Base-by-base conservation (phyloP, 148 eudicot species). In the Fallopia convolvulus region DNA sequence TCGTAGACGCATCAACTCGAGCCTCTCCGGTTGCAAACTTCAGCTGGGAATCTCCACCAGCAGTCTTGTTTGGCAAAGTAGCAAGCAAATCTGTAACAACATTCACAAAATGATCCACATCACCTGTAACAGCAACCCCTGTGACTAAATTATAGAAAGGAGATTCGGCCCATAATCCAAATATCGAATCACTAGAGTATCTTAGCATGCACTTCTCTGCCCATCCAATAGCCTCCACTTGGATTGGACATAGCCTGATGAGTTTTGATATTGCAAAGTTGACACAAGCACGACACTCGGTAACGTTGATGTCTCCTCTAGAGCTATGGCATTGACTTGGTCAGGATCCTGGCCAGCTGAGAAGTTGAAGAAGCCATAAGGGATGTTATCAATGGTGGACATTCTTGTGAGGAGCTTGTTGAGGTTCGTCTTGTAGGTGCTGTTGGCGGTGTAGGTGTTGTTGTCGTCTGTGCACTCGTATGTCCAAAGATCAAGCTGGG, bases 281-380 rank as follows among this genome's bases (percentile, higher is more conserved):
- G 39, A 83, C 75, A 72, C 81, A 81, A 36, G 7, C 26, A 4
- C 77, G 74, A 55, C 83, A 83, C 6, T 46, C 70, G 0, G 48
- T n/a, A 1, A 75, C 36, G 2, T 74, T 44, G 0, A 75, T 52
- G 20, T 81, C 79, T 78, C 75, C 70, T 33, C 83, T 72, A 83
- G 75, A 11, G 77, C 81, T 42, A 76, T 81, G 21, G 74, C 86
- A 20, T 78, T 42, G 33, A 72, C 80, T 78, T 66, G 73, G 79
- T 83, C 53, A 1, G 76, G 82, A n/a, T 39, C 65, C 44, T 78
- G 39, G 12, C 86, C 79, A 9, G 87, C 86, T 47, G 81, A 33
- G 74, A 80, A 75, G 76, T 80, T 80, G 81, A 75, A 53, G 86
- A 82, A 79, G 79, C 88, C 92, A 77, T 87, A 66, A 77, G 76